Base-by-base conservation (phyloP, 305 asterid genomes). In the Rubia tinctorum region DNA sequence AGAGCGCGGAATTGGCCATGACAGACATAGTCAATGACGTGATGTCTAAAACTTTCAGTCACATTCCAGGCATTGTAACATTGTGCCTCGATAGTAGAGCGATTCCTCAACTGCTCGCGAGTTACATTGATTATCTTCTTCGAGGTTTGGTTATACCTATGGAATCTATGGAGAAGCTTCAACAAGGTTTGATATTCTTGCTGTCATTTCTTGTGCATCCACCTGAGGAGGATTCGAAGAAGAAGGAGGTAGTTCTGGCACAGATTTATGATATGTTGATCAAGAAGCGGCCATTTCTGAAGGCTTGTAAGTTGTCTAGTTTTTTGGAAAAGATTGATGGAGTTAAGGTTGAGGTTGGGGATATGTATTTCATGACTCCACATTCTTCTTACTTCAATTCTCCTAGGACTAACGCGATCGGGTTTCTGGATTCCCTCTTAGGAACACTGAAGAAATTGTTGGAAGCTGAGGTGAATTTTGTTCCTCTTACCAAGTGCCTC, bases 341-440 rank as follows among this genome's bases (percentile, higher is more conserved):
- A 4, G 37, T 79, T 10, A 59, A 67, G 10, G 71, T 1, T 4
- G 25, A 72, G 43, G 22, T 76, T 8, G 22, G 20, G n/a, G 53
- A 42, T 30, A 7, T 73, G 6, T 59, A 3, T 55, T 18, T 9
- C 37, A 43, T 14, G 7, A 73, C 55, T 23, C 55, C 62, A 42
- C 22, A 56, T 23, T 62, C 63, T 49, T 66, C 73, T 2, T 12
- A 64, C 3, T 34, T 6, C 14, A 68, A 66, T 55, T 77, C 59
- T 44, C 84, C 84, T 0, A 71, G 34, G 68, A 67, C 65, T 51
- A 77, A 77, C 74, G 67, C 18, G 8, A 1, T 70, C 13, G 81
- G 75, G 4, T 80, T 49, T 18, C 6, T 72, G 20, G 71, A 71
- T 60, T 44, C 22, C 43, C 59, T 80, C 47, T 13, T 77, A 37